These are phyloP conservation scores for Naumovozyma castellii DNA, from an alignment of 805 yeast genomes.

Conservation along the genomic window DNA sequence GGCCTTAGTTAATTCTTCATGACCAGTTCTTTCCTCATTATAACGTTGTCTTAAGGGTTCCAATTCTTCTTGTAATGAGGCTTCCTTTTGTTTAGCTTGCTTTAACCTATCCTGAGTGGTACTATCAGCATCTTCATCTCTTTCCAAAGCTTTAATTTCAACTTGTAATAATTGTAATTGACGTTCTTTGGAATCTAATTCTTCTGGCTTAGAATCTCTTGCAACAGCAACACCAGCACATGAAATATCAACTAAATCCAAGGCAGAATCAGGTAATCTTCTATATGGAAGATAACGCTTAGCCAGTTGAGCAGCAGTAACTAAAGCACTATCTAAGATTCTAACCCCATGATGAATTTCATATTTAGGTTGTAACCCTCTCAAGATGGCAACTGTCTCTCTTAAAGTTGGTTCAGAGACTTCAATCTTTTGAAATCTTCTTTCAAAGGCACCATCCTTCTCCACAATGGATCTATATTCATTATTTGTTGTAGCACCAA, in stretches of 20 bases:
- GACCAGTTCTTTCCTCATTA: slow-evolving; percentile 80
- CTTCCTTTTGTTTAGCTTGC: slow-evolving; percentile 68
- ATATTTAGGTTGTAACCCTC: slow-evolving; percentile 91
- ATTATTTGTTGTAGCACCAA: slow-evolving; percentile 94
- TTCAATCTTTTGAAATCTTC: slow-evolving; percentile 95
- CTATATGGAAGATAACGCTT: slow-evolving; percentile 91
- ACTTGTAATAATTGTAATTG: slow-evolving; percentile 85
- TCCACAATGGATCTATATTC: slow-evolving; percentile 90
- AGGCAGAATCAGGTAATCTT: slow-evolving; percentile 93
- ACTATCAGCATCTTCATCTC: slow-evolving; percentile 79
- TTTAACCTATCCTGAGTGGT: slow-evolving; percentile 80
- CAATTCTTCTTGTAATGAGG: slow-evolving; percentile 74
- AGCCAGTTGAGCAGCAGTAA: slow-evolving; percentile 89
- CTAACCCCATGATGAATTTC: slow-evolving; percentile 98
- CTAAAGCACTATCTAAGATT: slow-evolving; percentile 87
- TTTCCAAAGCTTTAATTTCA: slow-evolving; percentile 92
- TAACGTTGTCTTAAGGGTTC: slow-evolving; percentile 79
- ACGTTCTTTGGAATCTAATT: slow-evolving; percentile 86
- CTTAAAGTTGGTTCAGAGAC: slow-evolving; percentile 87
- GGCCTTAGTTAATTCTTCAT: slow-evolving; percentile 80
- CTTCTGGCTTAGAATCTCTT: slow-evolving; percentile 96
- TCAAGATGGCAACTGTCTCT: slow-evolving; percentile 89
- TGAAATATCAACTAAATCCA: slow-evolving; percentile 89
- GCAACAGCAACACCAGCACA: slow-evolving; percentile 98
- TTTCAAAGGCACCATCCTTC: slow-evolving; percentile 97